Evolutionary conservation across 805 yeast species (phyloP).

Genomic region (Debaryomyces castellii): DNA sequence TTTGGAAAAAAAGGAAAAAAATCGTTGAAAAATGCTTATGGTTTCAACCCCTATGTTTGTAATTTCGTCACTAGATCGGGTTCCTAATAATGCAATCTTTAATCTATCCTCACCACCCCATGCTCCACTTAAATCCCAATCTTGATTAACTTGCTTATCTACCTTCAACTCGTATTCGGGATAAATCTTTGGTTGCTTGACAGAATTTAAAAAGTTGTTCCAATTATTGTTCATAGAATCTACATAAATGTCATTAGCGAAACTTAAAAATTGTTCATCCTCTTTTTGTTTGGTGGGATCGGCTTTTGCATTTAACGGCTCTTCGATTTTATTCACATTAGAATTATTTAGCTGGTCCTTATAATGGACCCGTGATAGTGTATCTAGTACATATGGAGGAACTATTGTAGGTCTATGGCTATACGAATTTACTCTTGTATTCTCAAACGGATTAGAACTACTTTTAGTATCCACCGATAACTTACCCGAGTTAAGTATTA

Average conservation of each 20-base stretch:
- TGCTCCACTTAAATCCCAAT: conserved; percentile 43
- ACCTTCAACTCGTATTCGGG: conserved; percentile 23
- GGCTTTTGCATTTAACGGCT: conserved; percentile 9
- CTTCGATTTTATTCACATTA: conserved; percentile 22
- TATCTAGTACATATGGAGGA: conserved; percentile 68
- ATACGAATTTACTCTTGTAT: conserved; percentile 29
- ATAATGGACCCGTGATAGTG: conserved; percentile 43
- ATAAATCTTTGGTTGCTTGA: conserved; percentile 44
- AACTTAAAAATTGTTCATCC: conserved; percentile 35
- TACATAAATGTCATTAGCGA: conserved; percentile 38
- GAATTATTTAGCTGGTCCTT: conserved; percentile 34
- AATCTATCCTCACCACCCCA: conserved; percentile 78
- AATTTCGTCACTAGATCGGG: conserved; percentile 28
- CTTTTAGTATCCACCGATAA: neutral
- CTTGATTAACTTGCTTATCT: conserved; percentile 27
- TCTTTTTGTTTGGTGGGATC: conserved; percentile 11
- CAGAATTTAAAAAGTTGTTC: conserved; percentile 49
- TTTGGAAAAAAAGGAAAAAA: conserved; percentile 8
- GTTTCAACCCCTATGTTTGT: conserved; percentile 19
- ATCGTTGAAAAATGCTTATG: conserved; percentile 11
- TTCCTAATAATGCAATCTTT: conserved; percentile 48
- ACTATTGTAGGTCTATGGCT: conserved; percentile 35
- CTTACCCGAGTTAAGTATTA: conserved; percentile 3
- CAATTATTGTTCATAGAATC: conserved; percentile 46
- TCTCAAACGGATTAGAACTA: conserved; percentile 22